Percentiles rank a stretch among this genome's conserved stretches.
Evolutionary conservation across 129 eudicot genomes (phyloP).

Genomic region (Tagetes erecta): DNA sequence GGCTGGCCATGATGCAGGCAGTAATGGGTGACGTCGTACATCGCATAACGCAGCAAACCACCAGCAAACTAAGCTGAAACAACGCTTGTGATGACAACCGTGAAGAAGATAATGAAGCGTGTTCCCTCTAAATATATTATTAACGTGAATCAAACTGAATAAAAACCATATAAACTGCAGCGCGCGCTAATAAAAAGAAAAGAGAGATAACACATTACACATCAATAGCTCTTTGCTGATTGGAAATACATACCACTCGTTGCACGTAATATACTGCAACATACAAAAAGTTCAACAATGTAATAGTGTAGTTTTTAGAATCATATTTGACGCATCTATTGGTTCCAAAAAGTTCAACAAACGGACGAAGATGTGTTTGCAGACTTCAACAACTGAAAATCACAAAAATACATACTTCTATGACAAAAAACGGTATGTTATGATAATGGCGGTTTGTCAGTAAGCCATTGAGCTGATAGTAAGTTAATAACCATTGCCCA

Average conservation of each 20-base stretch:
- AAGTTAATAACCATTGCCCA: too few species aligned
- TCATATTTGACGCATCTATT: not conserved
- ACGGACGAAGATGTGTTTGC: not conserved
- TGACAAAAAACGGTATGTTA: too few species aligned
- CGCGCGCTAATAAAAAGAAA: not conserved
- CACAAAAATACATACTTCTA: too few species aligned
- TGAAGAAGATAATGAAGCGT: slow-evolving; percentile 91
- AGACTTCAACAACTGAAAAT: not conserved
- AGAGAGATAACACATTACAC: slow-evolving; percentile 10
- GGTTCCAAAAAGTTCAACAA: not conserved
- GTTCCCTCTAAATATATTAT: slow-evolving; percentile 60
- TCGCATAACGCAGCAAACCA: slow-evolving; percentile 73
- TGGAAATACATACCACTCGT: slow-evolving; percentile 84
- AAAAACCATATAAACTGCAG: slow-evolving; percentile 6
- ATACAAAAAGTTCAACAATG: not conserved
- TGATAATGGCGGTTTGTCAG: too few species aligned
- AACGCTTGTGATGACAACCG: slow-evolving; percentile 85
- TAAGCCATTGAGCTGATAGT: too few species aligned
- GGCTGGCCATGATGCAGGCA: slow-evolving; percentile 94
- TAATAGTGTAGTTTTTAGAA: not conserved
- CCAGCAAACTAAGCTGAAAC: slow-evolving; percentile 88
- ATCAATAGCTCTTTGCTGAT: slow-evolving; percentile 82
- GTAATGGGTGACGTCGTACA: slow-evolving; percentile 90
- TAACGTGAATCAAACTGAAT: slow-evolving; percentile 1
- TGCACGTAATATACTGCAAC: slow-evolving; percentile 70